phyloP scores from a whole-genome alignment of 306 rosid genomes.

The Potentilla sterilis region DNA sequence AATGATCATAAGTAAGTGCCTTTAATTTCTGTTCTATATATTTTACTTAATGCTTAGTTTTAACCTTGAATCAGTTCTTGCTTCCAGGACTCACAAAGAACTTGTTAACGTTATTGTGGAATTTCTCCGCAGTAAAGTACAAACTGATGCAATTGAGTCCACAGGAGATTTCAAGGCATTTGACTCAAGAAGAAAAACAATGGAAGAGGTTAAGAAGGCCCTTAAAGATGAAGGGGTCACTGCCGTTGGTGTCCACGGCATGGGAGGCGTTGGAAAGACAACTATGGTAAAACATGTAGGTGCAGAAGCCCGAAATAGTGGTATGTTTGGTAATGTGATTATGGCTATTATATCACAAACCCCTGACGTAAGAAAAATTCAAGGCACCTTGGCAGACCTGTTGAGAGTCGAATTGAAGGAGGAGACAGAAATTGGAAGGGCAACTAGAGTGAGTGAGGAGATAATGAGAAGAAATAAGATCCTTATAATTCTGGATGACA shows the following conservation, averaged over 20 bases:
- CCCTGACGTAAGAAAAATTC: neutral
- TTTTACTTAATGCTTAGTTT: too few relatives aligned
- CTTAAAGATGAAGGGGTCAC: neutral
- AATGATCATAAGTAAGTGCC: too few relatives aligned
- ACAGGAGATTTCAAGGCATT: neutral
- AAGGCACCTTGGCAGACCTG: neutral
- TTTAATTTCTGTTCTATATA: too few relatives aligned
- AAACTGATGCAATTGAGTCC: neutral
- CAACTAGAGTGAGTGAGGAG: neutral
- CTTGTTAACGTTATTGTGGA: neutral
- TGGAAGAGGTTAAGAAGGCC: neutral
- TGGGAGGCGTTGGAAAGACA: too few relatives aligned
- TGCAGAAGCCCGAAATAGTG: too few relatives aligned
- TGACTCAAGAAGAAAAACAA: neutral
- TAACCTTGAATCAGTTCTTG: too few relatives aligned
- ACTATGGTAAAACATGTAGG: too few relatives aligned
- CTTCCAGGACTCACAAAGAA: neutral
- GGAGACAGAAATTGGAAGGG: neutral
- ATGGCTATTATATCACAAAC: neutral
- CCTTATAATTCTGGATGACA: slow-evolving; percentile 26
- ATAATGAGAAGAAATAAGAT: neutral
- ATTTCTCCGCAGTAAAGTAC: neutral
- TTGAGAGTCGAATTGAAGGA: neutral
- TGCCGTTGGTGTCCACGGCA: too few relatives aligned
- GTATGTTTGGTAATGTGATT: neutral